These are phyloP conservation scores for Sugiyamaella marilandica DNA, from an alignment of 805 yeast genomes.

Conservation along the genomic window DNA sequence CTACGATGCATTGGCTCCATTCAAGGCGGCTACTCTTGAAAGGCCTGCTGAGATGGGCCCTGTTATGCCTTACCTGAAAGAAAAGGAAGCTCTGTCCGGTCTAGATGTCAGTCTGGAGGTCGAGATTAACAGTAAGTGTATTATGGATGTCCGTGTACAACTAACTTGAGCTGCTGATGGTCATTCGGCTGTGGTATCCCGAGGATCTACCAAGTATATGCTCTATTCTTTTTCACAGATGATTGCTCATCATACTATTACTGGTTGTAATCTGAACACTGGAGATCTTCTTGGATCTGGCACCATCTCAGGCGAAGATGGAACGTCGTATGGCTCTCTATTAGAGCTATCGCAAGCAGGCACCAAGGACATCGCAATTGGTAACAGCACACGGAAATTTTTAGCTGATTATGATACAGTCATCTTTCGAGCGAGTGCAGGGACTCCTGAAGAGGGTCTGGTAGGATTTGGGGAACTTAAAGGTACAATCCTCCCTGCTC, in stretches of 20 bases:
- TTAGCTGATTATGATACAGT: slow-evolving; percentile 22
- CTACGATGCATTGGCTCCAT: slow-evolving; percentile 23
- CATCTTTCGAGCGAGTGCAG: slow-evolving; percentile 16
- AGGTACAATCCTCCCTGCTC: slow-evolving; percentile 17
- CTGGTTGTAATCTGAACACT: slow-evolving; percentile 23
- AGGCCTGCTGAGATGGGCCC: slow-evolving; percentile 18
- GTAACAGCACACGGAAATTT: slow-evolving; percentile 10
- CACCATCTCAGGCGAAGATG: slow-evolving; percentile 22
- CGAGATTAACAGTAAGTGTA: slow-evolving; percentile 7
- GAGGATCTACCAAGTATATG: slow-evolving; percentile 16
- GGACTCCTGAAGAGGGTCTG: slow-evolving; percentile 4
- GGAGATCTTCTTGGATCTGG: slow-evolving; percentile 29
- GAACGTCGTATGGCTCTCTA: slow-evolving; percentile 20
- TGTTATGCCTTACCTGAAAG: slow-evolving; percentile 20
- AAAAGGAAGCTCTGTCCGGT: slow-evolving; percentile 12
- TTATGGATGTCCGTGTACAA: not conserved
- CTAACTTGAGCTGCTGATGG: slow-evolving; percentile 13
- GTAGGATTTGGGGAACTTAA: slow-evolving; percentile 23
- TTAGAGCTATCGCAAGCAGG: slow-evolving; percentile 22
- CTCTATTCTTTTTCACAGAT: slow-evolving; percentile 26
- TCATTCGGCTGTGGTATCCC: slow-evolving; percentile 8
- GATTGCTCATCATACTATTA: slow-evolving; percentile 27
- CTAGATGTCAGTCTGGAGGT: slow-evolving; percentile 19
- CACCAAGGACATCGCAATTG: slow-evolving; percentile 6
- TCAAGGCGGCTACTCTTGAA: slow-evolving; percentile 9